Base-by-base conservation (phyloP, 2,329 filamentous ascomycete species). In the Trichoderma simmonsii region DNA sequence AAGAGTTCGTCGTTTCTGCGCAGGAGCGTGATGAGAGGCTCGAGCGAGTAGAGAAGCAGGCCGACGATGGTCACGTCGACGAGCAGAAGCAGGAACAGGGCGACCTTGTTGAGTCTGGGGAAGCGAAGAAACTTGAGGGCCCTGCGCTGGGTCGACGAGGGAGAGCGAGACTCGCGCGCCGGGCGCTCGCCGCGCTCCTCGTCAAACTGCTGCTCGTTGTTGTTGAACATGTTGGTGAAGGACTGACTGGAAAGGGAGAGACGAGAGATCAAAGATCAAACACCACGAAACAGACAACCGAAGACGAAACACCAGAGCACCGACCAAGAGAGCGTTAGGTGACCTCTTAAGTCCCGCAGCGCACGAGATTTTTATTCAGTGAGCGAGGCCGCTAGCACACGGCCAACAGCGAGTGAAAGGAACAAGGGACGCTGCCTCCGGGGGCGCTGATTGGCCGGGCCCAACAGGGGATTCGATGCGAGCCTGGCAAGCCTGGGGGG, bases 21-120 rank as follows among this genome's bases (percentile, higher is more conserved):
- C 57, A 70, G n/a, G 0, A 70, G 66, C 7, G 66, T 70, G n/a
- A 70, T 62, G 66, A 70, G 66, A 8, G 66, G 66, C 56, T 70
- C 66, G 21, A 70, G 66, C 3, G 66, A n/a, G n/a, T 70, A 70
- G 30, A 70, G 7, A 0, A 70, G 66, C 39, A 54, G n/a, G 14
- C 66, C 57, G 39, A 70, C 66, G 30, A 70, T 30, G 36, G 56
- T 12, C 57, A 70, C 6, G 39, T 70, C 66, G 24, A 62, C 30
- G 14, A 70, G 28, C 28, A 70, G 21, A 2, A 70, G 66, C 21
- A 70, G 6, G 14, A 59, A 70, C 1, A 32, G 57, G 8, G 66
- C 56, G 7, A 32, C n/a, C 28, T 61, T 70, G 56, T 21, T 62
- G 21, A 70, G n/a, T 15, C 57, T 61, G n/a, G 66, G 66, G 3